Percentiles rank a stretch among this genome's conserved stretches.
phyloP scores from a whole-genome alignment of 371 early-diverging fungal species.

The Mucor circinelloides region DNA sequence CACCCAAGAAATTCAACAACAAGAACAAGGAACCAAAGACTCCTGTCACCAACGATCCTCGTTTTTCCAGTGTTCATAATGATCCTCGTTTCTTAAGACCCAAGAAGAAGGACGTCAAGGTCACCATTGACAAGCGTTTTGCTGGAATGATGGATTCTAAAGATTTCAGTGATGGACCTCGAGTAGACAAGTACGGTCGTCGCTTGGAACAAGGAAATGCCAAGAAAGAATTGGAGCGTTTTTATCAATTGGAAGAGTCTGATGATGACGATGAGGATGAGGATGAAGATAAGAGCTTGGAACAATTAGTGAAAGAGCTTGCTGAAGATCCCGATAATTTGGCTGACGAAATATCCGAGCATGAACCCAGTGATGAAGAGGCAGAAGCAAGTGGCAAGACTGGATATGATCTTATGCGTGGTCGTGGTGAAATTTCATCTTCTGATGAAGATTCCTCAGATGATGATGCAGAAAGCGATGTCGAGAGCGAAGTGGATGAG shows the following conservation, averaged over 20 bases:
- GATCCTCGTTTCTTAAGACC: slow-evolving; percentile 91
- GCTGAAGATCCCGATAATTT: slow-evolving; percentile 45
- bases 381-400: slow-evolving; percentile 19
- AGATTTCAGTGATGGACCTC: slow-evolving; percentile 74
- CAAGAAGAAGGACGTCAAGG: slow-evolving; percentile 79
- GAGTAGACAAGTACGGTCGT: slow-evolving; percentile 92
- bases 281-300: slow-evolving; percentile 39
- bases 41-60: slow-evolving; percentile 70
- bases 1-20: slow-evolving; percentile 15
- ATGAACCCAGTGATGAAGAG: slow-evolving; percentile 33
- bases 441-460: slow-evolving; percentile 57
- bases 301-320: slow-evolving; percentile 51
- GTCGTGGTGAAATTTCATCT: slow-evolving; percentile 74
- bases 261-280: slow-evolving; percentile 36
- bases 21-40: slow-evolving; percentile 18
- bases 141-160: slow-evolving; percentile 75
- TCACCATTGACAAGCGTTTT: slow-evolving; percentile 92
- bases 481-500: slow-evolving; percentile 68
- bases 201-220: slow-evolving; percentile 47
- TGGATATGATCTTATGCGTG: slow-evolving; percentile 84
- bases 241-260: slow-evolving; percentile 63
- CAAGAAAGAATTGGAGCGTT: slow-evolving; percentile 60
- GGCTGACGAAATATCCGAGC: slow-evolving; percentile 13
- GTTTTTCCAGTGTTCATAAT: slow-evolving; percentile 81
- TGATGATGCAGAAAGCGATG: slow-evolving; percentile 56